phyloP scores from a whole-genome alignment of 768 basidiomycete species.

The Termitomyces sp. region DNA sequence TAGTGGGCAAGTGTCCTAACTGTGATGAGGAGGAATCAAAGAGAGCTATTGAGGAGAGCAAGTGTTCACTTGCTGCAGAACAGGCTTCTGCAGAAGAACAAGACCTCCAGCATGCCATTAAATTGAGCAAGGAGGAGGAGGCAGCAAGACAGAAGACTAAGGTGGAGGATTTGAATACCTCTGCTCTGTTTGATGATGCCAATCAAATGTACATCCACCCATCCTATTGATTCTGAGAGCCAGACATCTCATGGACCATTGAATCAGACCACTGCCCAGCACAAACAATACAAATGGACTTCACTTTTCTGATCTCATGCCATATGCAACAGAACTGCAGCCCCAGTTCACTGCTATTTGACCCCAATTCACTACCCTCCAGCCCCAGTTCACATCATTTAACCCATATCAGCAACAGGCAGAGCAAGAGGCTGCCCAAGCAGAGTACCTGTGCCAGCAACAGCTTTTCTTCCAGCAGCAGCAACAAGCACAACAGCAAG shows the following conservation, averaged over 20 bases:
- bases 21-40: constrained; percentile 81
- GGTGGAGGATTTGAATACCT: constrained; percentile 69
- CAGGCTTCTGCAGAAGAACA: constrained; percentile 71
- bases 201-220: constrained; percentile 68
- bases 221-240: constrained; percentile 1
- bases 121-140: constrained; percentile 90
- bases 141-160: constrained; percentile 64
- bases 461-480: constrained; percentile 54
- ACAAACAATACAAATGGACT: constrained; percentile 49
- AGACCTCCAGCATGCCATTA: constrained; percentile 82
- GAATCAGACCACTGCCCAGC: constrained; percentile 26
- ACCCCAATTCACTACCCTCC: constrained; percentile 50
- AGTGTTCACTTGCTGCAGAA: constrained; percentile 67
- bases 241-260: constrained; percentile 19
- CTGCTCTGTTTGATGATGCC: constrained; percentile 82
- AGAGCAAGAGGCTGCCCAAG: constrained; percentile 82
- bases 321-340: constrained; percentile 54
- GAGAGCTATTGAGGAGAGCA: constrained; percentile 88
- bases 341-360: constrained; percentile 53
- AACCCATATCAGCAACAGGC: constrained; percentile 94
- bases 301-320: constrained; percentile 59
- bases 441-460: constrained; percentile 74
- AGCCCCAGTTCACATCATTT: constrained; percentile 88
- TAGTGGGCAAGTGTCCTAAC: constrained; percentile 30
- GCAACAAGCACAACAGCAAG: constrained; percentile 47